Evolutionary conservation across 768 basidiomycete species (phyloP), one percentile per base, ranked within the genome.

Genomic region (Xanthoconium stramineum): DNA sequence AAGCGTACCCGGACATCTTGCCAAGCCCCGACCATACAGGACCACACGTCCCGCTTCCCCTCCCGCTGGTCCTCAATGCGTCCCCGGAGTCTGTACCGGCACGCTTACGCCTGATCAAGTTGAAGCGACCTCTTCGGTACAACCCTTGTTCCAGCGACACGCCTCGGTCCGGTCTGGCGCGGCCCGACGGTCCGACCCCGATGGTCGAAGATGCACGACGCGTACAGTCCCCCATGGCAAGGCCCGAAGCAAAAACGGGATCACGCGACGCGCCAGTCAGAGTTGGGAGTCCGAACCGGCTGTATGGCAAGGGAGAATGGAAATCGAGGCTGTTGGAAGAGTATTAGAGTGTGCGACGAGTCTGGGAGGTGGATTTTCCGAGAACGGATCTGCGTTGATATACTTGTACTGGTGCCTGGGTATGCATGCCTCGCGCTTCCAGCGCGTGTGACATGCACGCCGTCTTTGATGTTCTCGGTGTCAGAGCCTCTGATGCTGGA

Each of bases 271-370:
- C 19, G 8, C 30, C 39, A 5, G 9, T 45, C 9, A 24, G 20
- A 20, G 19, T 15, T 32, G 15, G 36, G 24, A 45, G 38, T 28
- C 45, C 15, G 39, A 58, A 42, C 24, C 33, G 63, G 50, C 20
- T 50, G 37, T 51, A 55, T 17, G 53, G 54, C 12, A 47, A 40
- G 20, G 50, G 57, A 13, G 55, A 45, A 33, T 43, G 60, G 62
- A 56, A 56, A 42, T 57, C 56, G 36, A 42, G 63, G 54, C 42
- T 57, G 37, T 20, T 49, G 9, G 38, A 54, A 30, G 58, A 43
- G 7, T 52, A 47, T 35, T 56, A 32, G 14, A 39, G 12, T 39
- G 33, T 24, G 30, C 15, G 37, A n/a, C 33, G 1, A 14, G 10
- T 47, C n/a, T n/a, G 15, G 13, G 46, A 35, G 10, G 7, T 32